Evolutionary conservation across 306 rosid genomes (phyloP).

Genomic region (Cucumis melo): DNA sequence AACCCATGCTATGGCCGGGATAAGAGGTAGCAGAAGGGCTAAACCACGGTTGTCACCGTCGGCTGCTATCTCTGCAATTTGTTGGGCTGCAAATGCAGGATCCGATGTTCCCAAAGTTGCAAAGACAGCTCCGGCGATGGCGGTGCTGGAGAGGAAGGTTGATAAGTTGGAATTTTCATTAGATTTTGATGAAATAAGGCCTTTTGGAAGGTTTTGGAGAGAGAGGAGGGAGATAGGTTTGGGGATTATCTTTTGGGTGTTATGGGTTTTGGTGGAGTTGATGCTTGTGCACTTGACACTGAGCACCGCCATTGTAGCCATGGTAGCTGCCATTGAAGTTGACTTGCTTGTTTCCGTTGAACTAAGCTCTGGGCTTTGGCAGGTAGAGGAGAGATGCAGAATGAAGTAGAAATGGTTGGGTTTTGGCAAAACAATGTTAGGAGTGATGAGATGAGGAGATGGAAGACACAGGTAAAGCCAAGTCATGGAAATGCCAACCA

Average conservation of each 20-base stretch:
- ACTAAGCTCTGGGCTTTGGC: constrained; percentile 7
- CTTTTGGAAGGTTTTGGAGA: constrained; percentile 52
- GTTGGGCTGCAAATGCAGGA: constrained; percentile 72
- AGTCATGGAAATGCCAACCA: constrained; percentile 31
- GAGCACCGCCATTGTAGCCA: constrained; percentile 71
- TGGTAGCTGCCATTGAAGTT: constrained; percentile 57
- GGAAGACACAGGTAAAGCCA: background rate
- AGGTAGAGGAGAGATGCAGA: constrained; percentile 11
- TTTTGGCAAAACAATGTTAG: background rate
- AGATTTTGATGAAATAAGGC: constrained; percentile 11
- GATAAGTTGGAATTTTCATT: constrained; percentile 3
- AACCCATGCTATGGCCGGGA: constrained; percentile 87
- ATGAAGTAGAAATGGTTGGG: background rate
- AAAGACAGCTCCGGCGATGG: constrained; percentile 69
- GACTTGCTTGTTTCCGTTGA: background rate
- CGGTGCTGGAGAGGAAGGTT: constrained; percentile 32
- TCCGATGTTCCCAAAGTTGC: constrained; percentile 45
- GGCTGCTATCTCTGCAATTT: constrained; percentile 55
- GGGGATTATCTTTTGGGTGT: constrained; percentile 23
- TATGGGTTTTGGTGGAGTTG: constrained; percentile 16
- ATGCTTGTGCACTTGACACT: constrained; percentile 43
- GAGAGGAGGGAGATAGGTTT: constrained; percentile 40
- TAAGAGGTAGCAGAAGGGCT: constrained; percentile 54
- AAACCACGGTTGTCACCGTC: constrained; percentile 68
- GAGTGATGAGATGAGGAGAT: background rate